Base-by-base conservation (phyloP, 1,284 basidiomycete genomes). In the Trichosporon coremiiforme region DNA sequence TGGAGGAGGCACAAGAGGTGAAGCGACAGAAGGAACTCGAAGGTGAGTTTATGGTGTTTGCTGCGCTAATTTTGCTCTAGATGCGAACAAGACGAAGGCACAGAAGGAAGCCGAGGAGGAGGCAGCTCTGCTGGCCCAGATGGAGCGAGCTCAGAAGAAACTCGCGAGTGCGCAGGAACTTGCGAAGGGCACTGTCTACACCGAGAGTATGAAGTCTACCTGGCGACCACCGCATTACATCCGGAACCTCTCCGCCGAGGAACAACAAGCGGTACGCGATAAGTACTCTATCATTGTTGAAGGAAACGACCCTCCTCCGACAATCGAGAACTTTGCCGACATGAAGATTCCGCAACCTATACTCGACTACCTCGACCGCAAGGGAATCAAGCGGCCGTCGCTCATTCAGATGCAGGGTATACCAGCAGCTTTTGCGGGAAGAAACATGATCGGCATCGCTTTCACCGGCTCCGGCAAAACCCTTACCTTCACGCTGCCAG, bases 401-500 rank as follows among this genome's bases (percentile, higher is more conserved):
- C 96, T 96, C 1, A 99, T 99, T 77, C 97, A 99, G 81, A 87
- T 98, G 64, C 97, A 99, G 85, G 97, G 97, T n/a, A 90, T 99
- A 62, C 96, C 97, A 0, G 91, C 93, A 45, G 97, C 94, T 90
- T 95, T 95, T 79, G 85, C 93, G 70, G 93, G 93, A 41, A 89
- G 95, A 69, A 95, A 98, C 81, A 90, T 97, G 85, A 95, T 98
- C 70, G 95, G 94, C n/a, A 95, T 96, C 71, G 89, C 93, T 2
- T 95, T 96, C 79, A 92, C 91, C n/a, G 95, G 95, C 17, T 92
- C 93, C 0, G 95, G 95, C 25, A 95, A 94, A 82, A 94, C 93
- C 0, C 87, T 96, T 33, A 90, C 94, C 0, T 98, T 98, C 84
- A 93, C 93, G 76, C 85, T 97, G 12, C 95, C 95, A 0, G 86